phyloP scores from a whole-genome alignment of 1,139 yeast species.

The Arxiozyma heterogenica region DNA sequence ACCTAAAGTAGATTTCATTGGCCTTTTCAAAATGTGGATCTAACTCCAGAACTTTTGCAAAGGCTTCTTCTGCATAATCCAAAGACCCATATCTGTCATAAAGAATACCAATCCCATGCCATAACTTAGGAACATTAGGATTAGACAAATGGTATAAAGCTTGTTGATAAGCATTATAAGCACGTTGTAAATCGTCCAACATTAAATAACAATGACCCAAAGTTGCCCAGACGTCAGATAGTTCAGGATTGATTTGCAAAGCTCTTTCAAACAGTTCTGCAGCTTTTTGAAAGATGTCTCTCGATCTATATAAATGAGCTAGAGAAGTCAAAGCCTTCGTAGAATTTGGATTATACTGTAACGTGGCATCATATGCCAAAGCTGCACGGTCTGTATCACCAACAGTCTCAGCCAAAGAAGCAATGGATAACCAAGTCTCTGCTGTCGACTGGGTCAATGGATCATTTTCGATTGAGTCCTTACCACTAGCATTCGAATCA shows the following conservation, averaged over 20 bases:
- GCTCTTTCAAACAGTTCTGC: conserved; percentile 90
- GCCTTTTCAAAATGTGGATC: conserved; percentile 96
- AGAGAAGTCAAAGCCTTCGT: conserved; percentile 76
- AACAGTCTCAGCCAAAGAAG: conserved; percentile 80
- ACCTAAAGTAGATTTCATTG: conserved; percentile 87
- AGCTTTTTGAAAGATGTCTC: conserved; percentile 87
- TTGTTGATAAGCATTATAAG: conserved; percentile 93
- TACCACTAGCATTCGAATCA: neutral
- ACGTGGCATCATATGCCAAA: conserved; percentile 80
- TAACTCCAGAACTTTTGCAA: conserved; percentile 87
- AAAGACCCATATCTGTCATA: conserved; percentile 93
- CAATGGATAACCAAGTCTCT: conserved; percentile 89
- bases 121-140: conserved; percentile 90
- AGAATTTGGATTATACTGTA: conserved; percentile 77
- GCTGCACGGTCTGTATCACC: conserved; percentile 88
- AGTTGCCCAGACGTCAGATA: conserved; percentile 96
- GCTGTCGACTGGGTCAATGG: conserved; percentile 60
- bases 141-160: conserved; percentile 85
- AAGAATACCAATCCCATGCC: conserved; percentile 97
- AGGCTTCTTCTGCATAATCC: conserved; percentile 97
- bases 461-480: conserved; percentile 14
- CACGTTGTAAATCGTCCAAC: conserved; percentile 92
- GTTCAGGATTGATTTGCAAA: conserved; percentile 68
- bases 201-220: conserved; percentile 93
- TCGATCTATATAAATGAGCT: conserved; percentile 79